These are phyloP conservation scores for Naganishia sp. DNA, from an alignment of 1,284 basidiomycete species.

Conservation along the genomic window DNA sequence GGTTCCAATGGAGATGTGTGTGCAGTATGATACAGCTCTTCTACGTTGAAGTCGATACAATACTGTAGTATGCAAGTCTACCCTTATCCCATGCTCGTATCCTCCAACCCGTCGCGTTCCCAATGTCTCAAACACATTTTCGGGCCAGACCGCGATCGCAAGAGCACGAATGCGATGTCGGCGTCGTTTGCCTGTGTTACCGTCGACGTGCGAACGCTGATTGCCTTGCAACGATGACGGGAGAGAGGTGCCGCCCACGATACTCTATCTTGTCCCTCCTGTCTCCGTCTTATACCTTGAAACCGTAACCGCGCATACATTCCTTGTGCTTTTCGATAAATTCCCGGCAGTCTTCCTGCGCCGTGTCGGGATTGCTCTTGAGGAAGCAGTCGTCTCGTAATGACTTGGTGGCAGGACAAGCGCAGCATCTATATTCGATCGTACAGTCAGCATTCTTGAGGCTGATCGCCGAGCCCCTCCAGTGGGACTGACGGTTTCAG, in stretches of 20 bases:
- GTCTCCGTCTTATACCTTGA: conserved; percentile 63
- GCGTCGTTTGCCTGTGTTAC: background rate
- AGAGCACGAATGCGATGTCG: background rate
- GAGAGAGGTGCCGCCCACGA: too few relatives aligned
- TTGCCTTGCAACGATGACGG: too few relatives aligned
- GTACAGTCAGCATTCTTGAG: background rate
- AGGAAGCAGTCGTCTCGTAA: conserved; percentile 92
- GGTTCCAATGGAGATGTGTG: background rate
- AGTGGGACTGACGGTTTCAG: conserved; percentile 77
- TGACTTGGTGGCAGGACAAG: conserved; percentile 90
- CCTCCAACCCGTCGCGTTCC: background rate
- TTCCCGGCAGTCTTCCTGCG: conserved; percentile 74
- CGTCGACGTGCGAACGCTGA: background rate
- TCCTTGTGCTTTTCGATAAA: conserved; percentile 76
- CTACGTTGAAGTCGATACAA: too few relatives aligned
- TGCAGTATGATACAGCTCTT: too few relatives aligned
- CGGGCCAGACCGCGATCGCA: conserved; percentile 8
- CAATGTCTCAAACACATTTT: background rate
- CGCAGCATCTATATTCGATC: conserved; percentile 66
- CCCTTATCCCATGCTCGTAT: background rate
- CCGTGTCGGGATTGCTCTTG: conserved; percentile 67
- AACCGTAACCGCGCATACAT: conserved; percentile 87
- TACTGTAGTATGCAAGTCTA: too few relatives aligned
- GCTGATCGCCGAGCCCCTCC: background rate
- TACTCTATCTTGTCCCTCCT: too few relatives aligned